These are phyloP conservation scores for Hypoxylon sp. DNA, from an alignment of 2,329 filamentous ascomycete genomes.

Conservation along the genomic window DNA sequence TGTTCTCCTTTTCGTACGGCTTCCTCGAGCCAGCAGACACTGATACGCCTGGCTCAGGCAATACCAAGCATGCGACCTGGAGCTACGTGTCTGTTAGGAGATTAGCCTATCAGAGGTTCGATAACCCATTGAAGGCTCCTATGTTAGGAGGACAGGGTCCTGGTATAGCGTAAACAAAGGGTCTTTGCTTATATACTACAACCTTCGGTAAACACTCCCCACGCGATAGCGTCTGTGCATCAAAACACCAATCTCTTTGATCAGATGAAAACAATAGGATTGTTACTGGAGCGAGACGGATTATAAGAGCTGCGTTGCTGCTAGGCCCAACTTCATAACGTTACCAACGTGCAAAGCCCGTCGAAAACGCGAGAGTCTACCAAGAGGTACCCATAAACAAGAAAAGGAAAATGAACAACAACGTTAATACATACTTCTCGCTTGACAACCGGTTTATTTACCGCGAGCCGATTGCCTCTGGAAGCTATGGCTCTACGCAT, in stretches of 20 bases:
- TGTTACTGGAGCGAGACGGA: background rate
- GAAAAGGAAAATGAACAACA: background rate
- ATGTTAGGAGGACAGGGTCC: too few species aligned
- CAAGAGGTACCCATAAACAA: background rate
- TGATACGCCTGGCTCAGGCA: too few species aligned
- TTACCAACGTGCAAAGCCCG: background rate
- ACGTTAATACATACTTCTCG: background rate
- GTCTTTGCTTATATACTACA: too few species aligned
- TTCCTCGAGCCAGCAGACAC: too few species aligned
- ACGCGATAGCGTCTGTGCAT: background rate
- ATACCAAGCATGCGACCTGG: too few species aligned
- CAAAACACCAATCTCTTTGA: constrained; percentile 13
- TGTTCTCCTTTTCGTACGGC: too few species aligned
- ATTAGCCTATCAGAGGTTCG: too few species aligned
- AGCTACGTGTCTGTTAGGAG: too few species aligned
- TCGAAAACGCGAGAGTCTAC: background rate
- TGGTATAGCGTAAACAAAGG: too few species aligned
- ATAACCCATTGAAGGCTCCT: too few species aligned
- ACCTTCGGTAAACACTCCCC: too few species aligned
- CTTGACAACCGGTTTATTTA: constrained; percentile 14
- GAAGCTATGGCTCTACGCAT: constrained; percentile 12
- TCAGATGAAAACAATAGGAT: constrained; percentile 3
- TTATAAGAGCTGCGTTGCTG: background rate
- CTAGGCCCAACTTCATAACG: background rate
- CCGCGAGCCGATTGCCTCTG: background rate